phyloP scores from a whole-genome alignment of 495 filamentous ascomycete genomes.

The Cladorrhinum samala region DNA sequence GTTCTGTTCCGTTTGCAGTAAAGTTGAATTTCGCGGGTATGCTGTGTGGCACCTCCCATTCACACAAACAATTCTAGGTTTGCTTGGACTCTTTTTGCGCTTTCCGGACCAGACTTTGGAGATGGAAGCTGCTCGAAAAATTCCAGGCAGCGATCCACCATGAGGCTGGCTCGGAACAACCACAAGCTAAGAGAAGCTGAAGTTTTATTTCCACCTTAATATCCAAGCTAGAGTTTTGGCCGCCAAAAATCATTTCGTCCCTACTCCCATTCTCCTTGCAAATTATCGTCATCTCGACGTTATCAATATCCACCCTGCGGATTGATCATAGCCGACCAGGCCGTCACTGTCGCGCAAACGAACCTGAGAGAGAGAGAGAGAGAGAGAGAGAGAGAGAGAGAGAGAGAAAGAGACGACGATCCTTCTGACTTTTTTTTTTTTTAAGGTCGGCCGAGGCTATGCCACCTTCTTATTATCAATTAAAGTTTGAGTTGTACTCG shows the following conservation, averaged over 20 bases:
- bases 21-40: neutral
- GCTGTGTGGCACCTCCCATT: neutral
- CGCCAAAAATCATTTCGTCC: neutral
- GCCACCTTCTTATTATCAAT: constrained; percentile 89
- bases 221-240: neutral
- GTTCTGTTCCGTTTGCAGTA: neutral
- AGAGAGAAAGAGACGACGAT: neutral
- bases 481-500: constrained; percentile 77
- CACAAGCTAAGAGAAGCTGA: neutral
- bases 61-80: too few species aligned
- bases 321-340: neutral
- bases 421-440: neutral
- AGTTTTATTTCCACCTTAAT: neutral
- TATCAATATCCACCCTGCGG: neutral
- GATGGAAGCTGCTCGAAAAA: neutral
- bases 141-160: neutral
- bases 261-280: neutral
- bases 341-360: too few species aligned
- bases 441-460: constrained; percentile 23
- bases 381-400: neutral
- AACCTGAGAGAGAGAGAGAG: too few species aligned
- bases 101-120: neutral
- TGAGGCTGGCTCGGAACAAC: neutral
- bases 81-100: neutral
- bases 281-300: neutral